A percentile compares a stretch with the other conserved stretches of the same genome.
Evolutionary conservation across 1,284 basidiomycete genomes (phyloP).

Genomic region (Xerocomus subilludens): DNA sequence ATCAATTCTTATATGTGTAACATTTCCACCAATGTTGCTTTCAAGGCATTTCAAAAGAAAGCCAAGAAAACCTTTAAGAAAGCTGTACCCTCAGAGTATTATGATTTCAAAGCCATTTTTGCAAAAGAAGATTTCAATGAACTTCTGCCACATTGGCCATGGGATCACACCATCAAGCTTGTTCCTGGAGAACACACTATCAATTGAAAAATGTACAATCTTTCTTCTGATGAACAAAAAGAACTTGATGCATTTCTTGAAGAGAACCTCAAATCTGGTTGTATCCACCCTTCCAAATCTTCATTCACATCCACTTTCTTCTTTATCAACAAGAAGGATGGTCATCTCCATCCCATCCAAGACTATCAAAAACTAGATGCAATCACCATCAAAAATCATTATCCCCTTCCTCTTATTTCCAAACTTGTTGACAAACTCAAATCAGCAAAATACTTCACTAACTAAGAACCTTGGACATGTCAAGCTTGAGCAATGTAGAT

Average conservation of each 20-base stretch:
- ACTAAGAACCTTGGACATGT: too few relatives aligned
- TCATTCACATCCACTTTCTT: neutral
- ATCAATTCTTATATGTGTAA: neutral
- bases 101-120: neutral
- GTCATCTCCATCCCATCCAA: too few relatives aligned
- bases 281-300: slow-evolving; percentile 6
- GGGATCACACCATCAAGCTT: slow-evolving; percentile 11
- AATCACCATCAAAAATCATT: too few relatives aligned
- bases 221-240: neutral
- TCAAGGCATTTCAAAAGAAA: neutral
- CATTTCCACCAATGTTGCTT: neutral
- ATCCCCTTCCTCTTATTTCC: too few relatives aligned
- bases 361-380: too few relatives aligned
- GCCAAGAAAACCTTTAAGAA: neutral
- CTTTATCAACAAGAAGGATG: too few relatives aligned
- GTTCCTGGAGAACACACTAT: neutral
- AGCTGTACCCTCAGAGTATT: neutral
- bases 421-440: too few relatives aligned
- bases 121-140: neutral
- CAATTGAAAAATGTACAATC: slow-evolving; percentile 20
- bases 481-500: too few relatives aligned
- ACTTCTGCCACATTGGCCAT: neutral
- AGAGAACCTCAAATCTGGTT: neutral
- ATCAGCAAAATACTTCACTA: too few relatives aligned
- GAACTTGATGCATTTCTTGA: slow-evolving; percentile 5